Conservation (phyloP, 1,139 yeast genomes). For the Hansenula sp. region DNA sequence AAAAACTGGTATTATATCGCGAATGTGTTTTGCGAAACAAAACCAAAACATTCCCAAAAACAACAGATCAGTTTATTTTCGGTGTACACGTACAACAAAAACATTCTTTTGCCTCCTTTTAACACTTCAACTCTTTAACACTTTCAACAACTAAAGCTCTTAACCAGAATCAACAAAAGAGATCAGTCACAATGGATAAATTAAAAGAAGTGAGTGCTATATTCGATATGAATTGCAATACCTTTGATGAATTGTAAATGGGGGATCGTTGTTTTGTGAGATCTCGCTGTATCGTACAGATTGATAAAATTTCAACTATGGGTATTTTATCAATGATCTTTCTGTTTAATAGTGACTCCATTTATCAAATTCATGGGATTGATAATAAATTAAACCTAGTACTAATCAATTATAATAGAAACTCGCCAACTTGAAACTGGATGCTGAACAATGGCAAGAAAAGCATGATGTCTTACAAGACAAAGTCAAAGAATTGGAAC, state of each 20-base stretch:
- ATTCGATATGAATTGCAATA: too few species aligned
- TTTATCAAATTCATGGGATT: too few species aligned
- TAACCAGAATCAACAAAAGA: background rate
- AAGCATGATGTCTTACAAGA: slow-evolving; percentile 84
- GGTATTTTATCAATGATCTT: too few species aligned
- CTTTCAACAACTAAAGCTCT: too few species aligned
- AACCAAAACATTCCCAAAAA: background rate
- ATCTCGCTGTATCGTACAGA: too few species aligned
- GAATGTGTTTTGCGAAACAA: background rate
- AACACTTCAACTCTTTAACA: background rate
- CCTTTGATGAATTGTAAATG: too few species aligned
- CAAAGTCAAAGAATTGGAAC: slow-evolving; percentile 85
- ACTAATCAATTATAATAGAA: slow-evolving; percentile 57
- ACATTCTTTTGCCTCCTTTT: slow-evolving; percentile 3
- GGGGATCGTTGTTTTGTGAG: background rate
- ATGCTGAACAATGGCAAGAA: slow-evolving; percentile 96
- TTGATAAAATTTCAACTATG: too few species aligned
- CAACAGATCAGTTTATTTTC: background rate
- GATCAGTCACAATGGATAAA: slow-evolving; percentile 16
- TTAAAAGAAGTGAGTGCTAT: slow-evolving; percentile 18
- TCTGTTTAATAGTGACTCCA: too few species aligned
- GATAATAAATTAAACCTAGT: too few species aligned
- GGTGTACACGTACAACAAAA: slow-evolving; percentile 1
- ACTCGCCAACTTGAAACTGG: slow-evolving; percentile 85
- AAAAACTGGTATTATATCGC: too few species aligned